Base-by-base conservation (phyloP, 139 green algal genomes). In the Monoraphidium neglectum region DNA sequence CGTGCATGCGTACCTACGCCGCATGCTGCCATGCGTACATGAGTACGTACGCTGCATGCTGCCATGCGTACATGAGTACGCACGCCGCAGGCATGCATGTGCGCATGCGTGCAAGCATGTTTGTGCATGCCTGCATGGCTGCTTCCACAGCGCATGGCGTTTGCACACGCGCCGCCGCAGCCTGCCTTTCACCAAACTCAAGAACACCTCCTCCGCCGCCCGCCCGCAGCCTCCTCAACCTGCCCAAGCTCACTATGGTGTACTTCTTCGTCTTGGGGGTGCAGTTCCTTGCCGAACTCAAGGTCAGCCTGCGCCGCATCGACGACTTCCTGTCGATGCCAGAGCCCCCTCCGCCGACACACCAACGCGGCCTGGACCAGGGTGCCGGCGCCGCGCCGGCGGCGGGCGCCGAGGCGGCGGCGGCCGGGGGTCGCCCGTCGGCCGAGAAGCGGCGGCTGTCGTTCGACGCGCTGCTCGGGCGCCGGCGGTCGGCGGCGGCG, bases 311-410 rank as follows among this genome's bases (percentile, higher is more conserved):
- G 73, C 70, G 77, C 40, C 84, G 92, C 40, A 86, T 97, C 49
- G 87, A 88, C 62, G 75, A 66, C 40, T 97, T 97, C 79, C 83
- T 97, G 18, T 76, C 66, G 2, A 83, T 90, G 51, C 84, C 86
- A 8, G 92, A 97, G 82, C 89, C 92, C 1, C 85, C 84, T 26
- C 67, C 82, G 24, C 86, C 86, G 0, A 54, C 72, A 15, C 68
- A 78, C 56, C 51, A 68, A 35, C 65, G 53, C 6, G 63, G 49
- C 18, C n/a, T n/a, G 30, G 40, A 4, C 75, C 54, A 71, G 13
- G 64, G 21, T 26, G 18, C 64, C 16, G 64, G 28, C n/a, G n/a
- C n/a, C n/a, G n/a, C n/a, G n/a, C n/a, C n/a, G n/a, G 61, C 35
- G 43, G 61, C 36, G 30, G 51, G 68, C 13, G 38, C 46, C 47